These are phyloP conservation scores for Proliferodiscus dingleyae DNA, from an alignment of 2,329 filamentous ascomycete genomes.

Conservation along the genomic window DNA sequence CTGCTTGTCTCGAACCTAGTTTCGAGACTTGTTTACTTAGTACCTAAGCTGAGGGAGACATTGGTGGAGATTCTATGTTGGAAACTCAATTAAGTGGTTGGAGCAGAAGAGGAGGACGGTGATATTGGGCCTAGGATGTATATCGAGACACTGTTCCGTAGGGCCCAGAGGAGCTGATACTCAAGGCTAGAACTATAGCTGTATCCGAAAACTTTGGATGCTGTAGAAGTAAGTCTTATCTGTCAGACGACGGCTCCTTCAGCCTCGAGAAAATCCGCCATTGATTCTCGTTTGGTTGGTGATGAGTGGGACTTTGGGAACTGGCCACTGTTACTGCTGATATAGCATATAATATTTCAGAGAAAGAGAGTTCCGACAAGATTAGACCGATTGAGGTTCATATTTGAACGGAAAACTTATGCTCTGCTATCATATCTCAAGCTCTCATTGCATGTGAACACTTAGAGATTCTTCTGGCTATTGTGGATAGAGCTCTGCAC, in stretches of 20 bases:
- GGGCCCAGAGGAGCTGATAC: not conserved
- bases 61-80: constrained; percentile 64
- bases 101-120: constrained; percentile 31
- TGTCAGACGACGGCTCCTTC: constrained; percentile 62
- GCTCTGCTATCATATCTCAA: too few species aligned
- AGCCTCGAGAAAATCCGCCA: constrained; percentile 63
- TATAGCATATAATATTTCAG: too few species aligned
- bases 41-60: constrained; percentile 60
- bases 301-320: too few species aligned
- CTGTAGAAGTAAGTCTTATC: constrained; percentile 59
- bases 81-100: constrained; percentile 57
- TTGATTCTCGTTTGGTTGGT: too few species aligned
- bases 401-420: too few species aligned
- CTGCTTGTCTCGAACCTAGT: constrained; percentile 56
- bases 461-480: too few species aligned
- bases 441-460: too few species aligned
- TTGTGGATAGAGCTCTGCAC: too few species aligned
- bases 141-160: constrained; percentile 8
- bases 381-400: too few species aligned
- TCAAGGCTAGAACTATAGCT: too few species aligned
- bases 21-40: constrained; percentile 68
- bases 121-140: constrained; percentile 29
- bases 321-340: too few species aligned
- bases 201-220: constrained; percentile 60
- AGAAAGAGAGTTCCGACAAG: too few species aligned